These are phyloP conservation scores for Penicillium sp. DNA, from an alignment of 2,329 filamentous ascomycete species.

Conservation along the genomic window DNA sequence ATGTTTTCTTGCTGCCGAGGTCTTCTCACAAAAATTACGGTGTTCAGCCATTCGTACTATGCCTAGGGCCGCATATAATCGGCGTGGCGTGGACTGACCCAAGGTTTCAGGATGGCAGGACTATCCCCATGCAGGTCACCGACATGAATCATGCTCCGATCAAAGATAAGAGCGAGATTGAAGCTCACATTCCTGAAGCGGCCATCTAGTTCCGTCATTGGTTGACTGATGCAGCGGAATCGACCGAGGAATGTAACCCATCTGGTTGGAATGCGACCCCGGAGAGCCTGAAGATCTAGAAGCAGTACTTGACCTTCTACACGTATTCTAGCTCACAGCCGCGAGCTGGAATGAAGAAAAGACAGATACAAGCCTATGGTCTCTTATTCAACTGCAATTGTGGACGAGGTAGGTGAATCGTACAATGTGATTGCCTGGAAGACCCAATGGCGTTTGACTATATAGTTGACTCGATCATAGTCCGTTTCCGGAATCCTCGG, in stretches of 20 bases:
- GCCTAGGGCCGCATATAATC: background rate
- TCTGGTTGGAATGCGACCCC: constrained; percentile 12
- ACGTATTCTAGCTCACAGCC: background rate
- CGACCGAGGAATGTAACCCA: constrained; percentile 17
- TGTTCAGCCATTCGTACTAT: background rate
- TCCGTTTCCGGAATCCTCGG: background rate
- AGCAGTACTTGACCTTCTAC: background rate
- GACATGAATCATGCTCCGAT: background rate
- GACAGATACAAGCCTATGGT: background rate
- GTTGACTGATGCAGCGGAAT: constrained; percentile 4
- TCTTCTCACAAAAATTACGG: background rate
- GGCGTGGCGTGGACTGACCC: background rate
- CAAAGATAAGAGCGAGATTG: background rate
- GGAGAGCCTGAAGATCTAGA: background rate
- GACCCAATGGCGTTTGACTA: background rate
- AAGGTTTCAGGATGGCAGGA: background rate
- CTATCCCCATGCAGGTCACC: background rate
- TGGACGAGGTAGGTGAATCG: background rate
- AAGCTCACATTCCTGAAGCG: constrained; percentile 8
- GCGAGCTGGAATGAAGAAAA: background rate
- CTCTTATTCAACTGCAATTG: background rate
- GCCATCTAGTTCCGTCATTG: background rate
- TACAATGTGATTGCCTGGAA: background rate
- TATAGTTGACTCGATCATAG: background rate
- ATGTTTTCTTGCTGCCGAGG: background rate